These are phyloP conservation scores for Mycena maculata DNA, from an alignment of 768 basidiomycete genomes.

Conservation along the genomic window DNA sequence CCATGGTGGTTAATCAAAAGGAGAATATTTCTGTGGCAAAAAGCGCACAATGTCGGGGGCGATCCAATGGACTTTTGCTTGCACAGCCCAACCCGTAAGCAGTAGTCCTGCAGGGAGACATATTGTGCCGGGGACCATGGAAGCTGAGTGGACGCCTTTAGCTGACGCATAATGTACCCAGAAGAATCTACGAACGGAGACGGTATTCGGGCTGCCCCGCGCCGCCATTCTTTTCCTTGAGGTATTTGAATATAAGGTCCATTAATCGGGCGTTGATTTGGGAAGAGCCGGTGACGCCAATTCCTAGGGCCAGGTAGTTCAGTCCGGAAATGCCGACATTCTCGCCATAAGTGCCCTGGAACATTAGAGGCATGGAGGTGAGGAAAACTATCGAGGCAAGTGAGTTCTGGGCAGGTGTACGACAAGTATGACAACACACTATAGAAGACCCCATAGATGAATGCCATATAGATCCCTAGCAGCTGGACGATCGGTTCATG, in stretches of 20 bases:
- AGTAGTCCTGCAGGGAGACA: slow-evolving; percentile 75
- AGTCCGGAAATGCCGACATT: slow-evolving; percentile 69
- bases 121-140: slow-evolving; percentile 69
- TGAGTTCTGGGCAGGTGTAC: neutral
- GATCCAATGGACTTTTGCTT: slow-evolving; percentile 73
- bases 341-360: slow-evolving; percentile 64
- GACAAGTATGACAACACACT: slow-evolving; percentile 42
- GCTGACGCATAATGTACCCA: neutral
- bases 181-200: slow-evolving; percentile 51
- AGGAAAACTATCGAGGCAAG: slow-evolving; percentile 63
- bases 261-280: slow-evolving; percentile 66
- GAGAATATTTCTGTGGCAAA: neutral
- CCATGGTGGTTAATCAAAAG: slow-evolving; percentile 12
- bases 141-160: slow-evolving; percentile 48
- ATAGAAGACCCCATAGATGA: slow-evolving; percentile 73
- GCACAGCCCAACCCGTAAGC: slow-evolving; percentile 77
- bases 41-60: slow-evolving; percentile 69
- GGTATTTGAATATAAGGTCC: slow-evolving; percentile 67
- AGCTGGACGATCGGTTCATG: slow-evolving; percentile 76
- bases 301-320: slow-evolving; percentile 77
- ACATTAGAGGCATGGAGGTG: slow-evolving; percentile 73
- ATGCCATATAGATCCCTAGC: slow-evolving; percentile 75
- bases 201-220: slow-evolving; percentile 63
- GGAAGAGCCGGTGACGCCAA: slow-evolving; percentile 66
- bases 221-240: slow-evolving; percentile 57